phyloP scores from a whole-genome alignment of 2,329 filamentous ascomycete species.

The Pezicula neosporulosa region DNA sequence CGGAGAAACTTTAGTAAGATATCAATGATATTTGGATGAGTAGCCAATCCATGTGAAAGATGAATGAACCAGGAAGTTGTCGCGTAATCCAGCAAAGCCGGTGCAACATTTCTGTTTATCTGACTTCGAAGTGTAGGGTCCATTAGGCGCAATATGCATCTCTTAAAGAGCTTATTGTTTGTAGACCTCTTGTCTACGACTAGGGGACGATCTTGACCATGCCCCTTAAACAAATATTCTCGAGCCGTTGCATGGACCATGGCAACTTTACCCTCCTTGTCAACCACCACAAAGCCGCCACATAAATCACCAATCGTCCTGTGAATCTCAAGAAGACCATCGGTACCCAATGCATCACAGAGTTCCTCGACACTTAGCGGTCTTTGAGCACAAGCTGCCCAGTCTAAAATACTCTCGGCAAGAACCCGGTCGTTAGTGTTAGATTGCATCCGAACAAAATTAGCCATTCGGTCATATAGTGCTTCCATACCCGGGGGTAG shows the following conservation, averaged over 20 bases:
- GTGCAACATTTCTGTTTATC: background rate
- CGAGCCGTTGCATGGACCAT: slow-evolving; percentile 25
- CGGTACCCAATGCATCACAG: slow-evolving; percentile 16
- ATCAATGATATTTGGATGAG: background rate
- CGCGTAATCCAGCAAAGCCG: slow-evolving; percentile 17
- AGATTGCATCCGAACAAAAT: slow-evolving; percentile 5
- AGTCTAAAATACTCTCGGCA: slow-evolving; percentile 20
- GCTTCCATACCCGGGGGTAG: slow-evolving; percentile 23
- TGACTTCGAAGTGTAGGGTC: background rate
- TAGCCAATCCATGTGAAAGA: slow-evolving; percentile 8
- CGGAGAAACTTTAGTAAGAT: slow-evolving; percentile 23
- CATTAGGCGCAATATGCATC: slow-evolving; percentile 3
- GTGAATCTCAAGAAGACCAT: slow-evolving; percentile 16
- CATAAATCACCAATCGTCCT: slow-evolving; percentile 21
- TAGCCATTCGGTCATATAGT: slow-evolving; percentile 27
- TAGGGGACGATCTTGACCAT: too few relatives aligned
- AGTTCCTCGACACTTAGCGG: slow-evolving; percentile 23
- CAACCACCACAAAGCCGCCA: slow-evolving; percentile 24
- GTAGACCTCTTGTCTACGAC: too few relatives aligned
- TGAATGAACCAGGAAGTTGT: slow-evolving; percentile 20
- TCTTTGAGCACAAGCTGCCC: slow-evolving; percentile 21
- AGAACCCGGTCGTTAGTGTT: slow-evolving; percentile 6
- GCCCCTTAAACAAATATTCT: too few relatives aligned
- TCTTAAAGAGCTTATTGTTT: background rate
- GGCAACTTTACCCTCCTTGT: slow-evolving; percentile 6